phyloP scores from a whole-genome alignment of 306 rosid species.

The Biancaea sappan region DNA sequence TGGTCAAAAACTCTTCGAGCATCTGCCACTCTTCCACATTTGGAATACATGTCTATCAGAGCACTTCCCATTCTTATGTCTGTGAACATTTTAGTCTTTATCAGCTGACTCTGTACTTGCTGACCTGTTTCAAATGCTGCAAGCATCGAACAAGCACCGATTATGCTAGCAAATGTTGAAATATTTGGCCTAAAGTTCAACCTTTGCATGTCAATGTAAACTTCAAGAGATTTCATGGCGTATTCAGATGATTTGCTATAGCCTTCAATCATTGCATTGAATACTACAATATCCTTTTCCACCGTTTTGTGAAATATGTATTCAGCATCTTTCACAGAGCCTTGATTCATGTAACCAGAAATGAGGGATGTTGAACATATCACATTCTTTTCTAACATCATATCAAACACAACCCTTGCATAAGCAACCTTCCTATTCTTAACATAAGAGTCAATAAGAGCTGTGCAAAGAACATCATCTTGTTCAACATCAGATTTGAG shows the following conservation, averaged over 20 bases:
- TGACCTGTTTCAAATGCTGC: conserved; percentile 69
- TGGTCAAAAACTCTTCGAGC: conserved; percentile 66
- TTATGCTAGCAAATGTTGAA: conserved; percentile 84
- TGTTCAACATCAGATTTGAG: conserved; percentile 54
- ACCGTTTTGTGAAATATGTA: conserved; percentile 59
- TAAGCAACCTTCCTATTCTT: conserved; percentile 60
- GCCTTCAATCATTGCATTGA: conserved; percentile 96
- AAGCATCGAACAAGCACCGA: conserved; percentile 84
- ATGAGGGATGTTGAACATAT: conserved; percentile 82
- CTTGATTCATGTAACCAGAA: conserved; percentile 87
- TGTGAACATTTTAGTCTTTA: conserved; percentile 57
- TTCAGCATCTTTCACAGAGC: conserved; percentile 64
- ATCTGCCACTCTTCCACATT: conserved; percentile 74
- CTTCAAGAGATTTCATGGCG: conserved; percentile 67
- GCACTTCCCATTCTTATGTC: conserved; percentile 82
- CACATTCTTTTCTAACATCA: conserved; percentile 65
- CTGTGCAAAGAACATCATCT: conserved; percentile 84
- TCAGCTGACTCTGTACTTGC: conserved; percentile 77
- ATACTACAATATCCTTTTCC: conserved; percentile 74
- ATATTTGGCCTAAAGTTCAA: conserved; percentile 65
- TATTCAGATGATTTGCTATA: conserved; percentile 67
- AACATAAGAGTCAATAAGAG: conserved; percentile 73
- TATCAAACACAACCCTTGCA: conserved; percentile 75
- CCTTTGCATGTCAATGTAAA: conserved; percentile 77
- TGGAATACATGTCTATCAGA: conserved; percentile 80